Evolutionary conservation across 192 early-diverging fungal genomes (phyloP).

Genomic region (Coemansia sp.): DNA sequence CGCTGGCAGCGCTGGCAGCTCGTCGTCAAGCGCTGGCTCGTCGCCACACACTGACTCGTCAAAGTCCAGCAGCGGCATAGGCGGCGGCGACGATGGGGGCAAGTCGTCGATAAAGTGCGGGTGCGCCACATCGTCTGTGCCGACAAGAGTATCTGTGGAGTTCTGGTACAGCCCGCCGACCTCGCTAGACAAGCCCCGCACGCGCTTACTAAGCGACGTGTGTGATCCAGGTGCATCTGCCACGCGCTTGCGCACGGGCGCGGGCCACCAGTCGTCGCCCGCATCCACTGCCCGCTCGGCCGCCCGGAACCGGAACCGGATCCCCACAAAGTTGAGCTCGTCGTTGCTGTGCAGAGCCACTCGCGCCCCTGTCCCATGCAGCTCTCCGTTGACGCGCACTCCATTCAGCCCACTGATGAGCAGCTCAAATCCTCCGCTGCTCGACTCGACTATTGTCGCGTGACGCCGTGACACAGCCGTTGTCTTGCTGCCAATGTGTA

Average conservation of each 20-base stretch:
- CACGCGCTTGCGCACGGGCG: conserved; percentile 34
- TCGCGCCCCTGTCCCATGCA: conserved; percentile 26
- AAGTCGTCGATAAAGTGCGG: conserved; percentile 33
- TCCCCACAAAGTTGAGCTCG: conserved; percentile 57
- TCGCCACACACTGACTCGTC: conserved; percentile 16
- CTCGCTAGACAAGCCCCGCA: conserved; percentile 18
- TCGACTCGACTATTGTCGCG: conserved; percentile 29
- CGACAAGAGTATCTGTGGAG: conserved; percentile 51
- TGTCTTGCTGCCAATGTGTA: conserved; percentile 40
- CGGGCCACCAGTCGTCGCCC: conserved; percentile 47
- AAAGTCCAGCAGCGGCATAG: conserved; percentile 20
- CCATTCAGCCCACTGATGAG: conserved; percentile 52
- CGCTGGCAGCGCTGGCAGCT: conserved; percentile 12
- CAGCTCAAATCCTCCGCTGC: conserved; percentile 25
- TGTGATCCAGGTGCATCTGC: background rate
- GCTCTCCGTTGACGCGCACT: conserved; percentile 47
- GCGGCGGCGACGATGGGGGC: conserved; percentile 51
- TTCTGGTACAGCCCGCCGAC: conserved; percentile 13
- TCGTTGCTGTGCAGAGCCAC: conserved; percentile 32
- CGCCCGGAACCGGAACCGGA: conserved; percentile 46
- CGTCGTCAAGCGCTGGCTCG: conserved; percentile 14
- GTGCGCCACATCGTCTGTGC: conserved; percentile 3
- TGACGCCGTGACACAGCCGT: conserved; percentile 52
- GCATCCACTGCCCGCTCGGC: conserved; percentile 11
- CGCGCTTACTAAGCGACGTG: conserved; percentile 19